Evolutionary conservation across 257 asterid genomes (phyloP), one percentile per base, ranked within the genome.

Genomic region (Ehretia macrophylla): DNA sequence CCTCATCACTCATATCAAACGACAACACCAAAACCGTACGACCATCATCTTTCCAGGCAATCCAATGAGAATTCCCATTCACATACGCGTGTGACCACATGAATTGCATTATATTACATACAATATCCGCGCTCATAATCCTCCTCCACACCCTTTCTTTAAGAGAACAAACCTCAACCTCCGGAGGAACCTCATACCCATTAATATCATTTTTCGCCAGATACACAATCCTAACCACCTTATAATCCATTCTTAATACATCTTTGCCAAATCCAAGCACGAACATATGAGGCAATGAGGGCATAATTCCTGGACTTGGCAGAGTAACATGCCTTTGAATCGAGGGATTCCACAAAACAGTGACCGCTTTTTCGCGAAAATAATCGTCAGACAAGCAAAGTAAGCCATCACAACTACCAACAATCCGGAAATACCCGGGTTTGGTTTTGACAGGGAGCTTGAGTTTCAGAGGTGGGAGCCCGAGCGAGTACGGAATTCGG

Each of bases 141-240:
- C 32, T 63, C 49, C 77, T 72, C 91, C 95, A 85, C 53, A 13
- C 22, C 64, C 84, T 76, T 0, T 62, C 27, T 19, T 59, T 64
- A 11, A 77, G 68, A 14, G 73, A 57, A 69, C 58, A 83, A 38
- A 81, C 51, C 63, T 86, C 95, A 21, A 67, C 83, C 56, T 72
- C 72, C 1, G 77, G 78, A 1, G 82, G 81, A 17, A 66, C 51
- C 8, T 20, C 58, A 22, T 21, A 64, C 47, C 47, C 47, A 4
- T 37, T 62, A 10, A 66, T 58, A 14, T 63, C 27, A 22, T 42
- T 58, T 0, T 64, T 58, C 45, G 58, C 73, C 17, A 42, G 55
- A 56, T 73, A 83, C 38, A 79, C 85, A 48, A 81, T 56, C 71
- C 95, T 80, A 14, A 83, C 87, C 14, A 86, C 84, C 65, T 86